These are phyloP conservation scores for Didymellaceae sp. DNA, from an alignment of 2,329 filamentous ascomycete genomes.

Conservation along the genomic window DNA sequence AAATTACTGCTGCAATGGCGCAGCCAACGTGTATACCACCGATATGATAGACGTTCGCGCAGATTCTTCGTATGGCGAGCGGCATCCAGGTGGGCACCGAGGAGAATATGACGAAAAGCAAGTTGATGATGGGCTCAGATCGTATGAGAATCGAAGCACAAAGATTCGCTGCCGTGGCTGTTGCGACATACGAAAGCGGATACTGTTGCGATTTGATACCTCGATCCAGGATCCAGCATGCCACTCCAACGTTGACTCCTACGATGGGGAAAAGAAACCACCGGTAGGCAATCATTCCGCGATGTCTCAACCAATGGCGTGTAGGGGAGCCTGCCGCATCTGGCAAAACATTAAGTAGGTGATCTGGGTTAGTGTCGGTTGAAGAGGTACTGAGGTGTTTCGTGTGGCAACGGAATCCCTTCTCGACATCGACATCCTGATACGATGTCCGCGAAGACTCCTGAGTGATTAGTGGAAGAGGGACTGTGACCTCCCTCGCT, in stretches of 20 bases:
- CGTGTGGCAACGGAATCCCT: constrained; percentile 14
- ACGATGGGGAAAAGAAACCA: constrained; percentile 40
- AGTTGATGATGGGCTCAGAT: constrained; percentile 48
- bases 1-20: constrained; percentile 45
- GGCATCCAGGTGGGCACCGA: constrained; percentile 42
- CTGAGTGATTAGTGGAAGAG: background rate
- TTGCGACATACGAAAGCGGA: constrained; percentile 39
- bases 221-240: constrained; percentile 36
- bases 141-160: constrained; percentile 43
- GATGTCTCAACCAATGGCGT: constrained; percentile 40
- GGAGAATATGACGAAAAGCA: constrained; percentile 45
- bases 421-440: constrained; percentile 17
- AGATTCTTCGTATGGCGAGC: constrained; percentile 39
- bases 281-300: constrained; percentile 41
- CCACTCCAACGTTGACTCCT: constrained; percentile 36
- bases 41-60: constrained; percentile 46
- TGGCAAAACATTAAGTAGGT: constrained; percentile 12
- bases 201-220: constrained; percentile 29
- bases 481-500: constrained; percentile 10
- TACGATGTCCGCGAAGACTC: background rate
- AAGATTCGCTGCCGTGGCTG: constrained; percentile 48
- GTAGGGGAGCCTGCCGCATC: constrained; percentile 20
- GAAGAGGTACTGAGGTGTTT: constrained; percentile 22
- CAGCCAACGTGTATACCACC: constrained; percentile 49
- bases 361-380: constrained; percentile 17